Evolutionary conservation across 352 stramenopile genomes (phyloP).

Genomic region (Elongisporangium senticosum): DNA sequence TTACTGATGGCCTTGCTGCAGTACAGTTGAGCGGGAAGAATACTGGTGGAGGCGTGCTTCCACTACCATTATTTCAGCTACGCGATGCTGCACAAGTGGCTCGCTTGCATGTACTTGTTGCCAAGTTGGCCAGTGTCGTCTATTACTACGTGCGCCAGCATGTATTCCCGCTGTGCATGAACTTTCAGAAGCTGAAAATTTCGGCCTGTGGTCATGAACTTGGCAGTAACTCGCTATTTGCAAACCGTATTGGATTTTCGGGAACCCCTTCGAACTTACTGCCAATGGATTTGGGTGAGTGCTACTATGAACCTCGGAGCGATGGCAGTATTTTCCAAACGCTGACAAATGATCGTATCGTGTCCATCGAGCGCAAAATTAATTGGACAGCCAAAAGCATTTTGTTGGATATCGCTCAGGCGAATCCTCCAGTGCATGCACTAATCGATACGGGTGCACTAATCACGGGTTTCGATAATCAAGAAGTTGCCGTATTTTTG

Average conservation of each 20-base stretch:
- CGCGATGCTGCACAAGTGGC: conserved; percentile 95
- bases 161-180: conserved; percentile 99
- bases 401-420: conserved; percentile 69
- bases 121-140: conserved; percentile 91
- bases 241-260: conserved; percentile 97
- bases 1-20: conserved; percentile 37
- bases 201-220: conserved; percentile 98
- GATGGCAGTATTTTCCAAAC: conserved; percentile 98
- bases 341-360: conserved; percentile 92
- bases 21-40: conserved; percentile 17
- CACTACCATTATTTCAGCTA: conserved; percentile 96
- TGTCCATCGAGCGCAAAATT: conserved; percentile 78
- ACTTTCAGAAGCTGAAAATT: conserved; percentile 99
- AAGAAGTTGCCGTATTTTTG: conserved; percentile 82
- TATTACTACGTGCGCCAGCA: conserved; percentile 98
- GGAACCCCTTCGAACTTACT: conserved; percentile 98
- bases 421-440: conserved; percentile 72
- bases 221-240: conserved; percentile 97
- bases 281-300: conserved; percentile 97
- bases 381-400: conserved; percentile 77
- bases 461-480: conserved; percentile 89
- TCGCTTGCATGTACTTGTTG: conserved; percentile 92
- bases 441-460: conserved; percentile 90
- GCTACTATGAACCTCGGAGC: conserved; percentile 97
- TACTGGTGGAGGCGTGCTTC: conserved; percentile 58